Evolutionary conservation across 2,329 filamentous ascomycete genomes (phyloP).

Genomic region (Botrytis elliptica): DNA sequence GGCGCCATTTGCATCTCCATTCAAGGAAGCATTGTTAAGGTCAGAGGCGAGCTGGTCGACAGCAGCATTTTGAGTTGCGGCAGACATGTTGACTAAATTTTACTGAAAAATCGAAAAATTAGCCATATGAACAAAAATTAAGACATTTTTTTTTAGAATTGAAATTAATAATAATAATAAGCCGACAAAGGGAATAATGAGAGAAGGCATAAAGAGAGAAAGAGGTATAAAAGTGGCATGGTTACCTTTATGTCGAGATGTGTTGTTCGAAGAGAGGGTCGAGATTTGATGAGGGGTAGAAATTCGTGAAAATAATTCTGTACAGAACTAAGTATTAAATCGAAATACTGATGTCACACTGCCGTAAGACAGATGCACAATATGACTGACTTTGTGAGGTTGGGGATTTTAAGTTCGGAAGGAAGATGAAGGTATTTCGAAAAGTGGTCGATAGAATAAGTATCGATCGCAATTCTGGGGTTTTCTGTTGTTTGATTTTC

Average conservation of each 20-base stretch:
- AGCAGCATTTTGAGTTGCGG: constrained; percentile 57
- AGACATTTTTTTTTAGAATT: background rate
- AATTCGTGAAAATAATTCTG: constrained; percentile 26
- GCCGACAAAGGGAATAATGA: constrained; percentile 8
- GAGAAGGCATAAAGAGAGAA: constrained; percentile 19
- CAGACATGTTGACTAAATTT: constrained; percentile 55
- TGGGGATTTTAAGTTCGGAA: constrained; percentile 16
- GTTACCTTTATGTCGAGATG: constrained; percentile 33
- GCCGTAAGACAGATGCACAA: constrained; percentile 4
- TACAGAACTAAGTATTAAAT: constrained; percentile 25
- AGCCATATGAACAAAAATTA: constrained; percentile 22
- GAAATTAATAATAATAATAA: background rate
- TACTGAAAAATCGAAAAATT: constrained; percentile 11
- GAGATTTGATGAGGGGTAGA: constrained; percentile 23
- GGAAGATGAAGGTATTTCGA: constrained; percentile 23
- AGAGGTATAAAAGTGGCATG: constrained; percentile 11
- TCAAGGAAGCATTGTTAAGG: constrained; percentile 68
- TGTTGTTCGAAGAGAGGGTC: constrained; percentile 27
- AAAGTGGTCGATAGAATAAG: constrained; percentile 13
- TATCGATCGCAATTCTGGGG: constrained; percentile 35
- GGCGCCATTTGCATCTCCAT: constrained; percentile 65
- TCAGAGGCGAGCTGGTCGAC: constrained; percentile 81
- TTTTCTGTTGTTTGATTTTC: constrained; percentile 40
- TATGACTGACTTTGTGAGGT: background rate
- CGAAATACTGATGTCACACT: constrained; percentile 24